A percentile compares a stretch with the other conserved stretches of the same genome.
Conservation (phyloP, 1,139 yeast genomes). For the Zhuliangozyma parablackwelliae region DNA sequence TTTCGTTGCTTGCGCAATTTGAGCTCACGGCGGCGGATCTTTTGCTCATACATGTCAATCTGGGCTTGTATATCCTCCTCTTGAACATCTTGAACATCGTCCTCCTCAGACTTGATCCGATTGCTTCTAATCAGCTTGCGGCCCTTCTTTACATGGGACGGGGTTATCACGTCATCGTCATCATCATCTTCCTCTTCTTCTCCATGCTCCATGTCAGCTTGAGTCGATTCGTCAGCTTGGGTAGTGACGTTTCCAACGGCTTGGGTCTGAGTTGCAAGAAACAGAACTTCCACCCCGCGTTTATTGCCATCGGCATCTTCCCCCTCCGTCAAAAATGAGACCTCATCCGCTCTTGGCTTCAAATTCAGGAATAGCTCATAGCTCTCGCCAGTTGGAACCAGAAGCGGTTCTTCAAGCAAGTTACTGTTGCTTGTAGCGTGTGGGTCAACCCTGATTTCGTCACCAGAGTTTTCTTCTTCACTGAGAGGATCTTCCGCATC, state of each 20-base stretch:
- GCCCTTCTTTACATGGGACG: conserved; percentile 23
- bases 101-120: conserved; percentile 13
- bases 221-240: conserved; percentile 10
- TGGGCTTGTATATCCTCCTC: conserved; percentile 23
- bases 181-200: conserved; percentile 11
- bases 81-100: conserved; percentile 16
- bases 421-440: background rate
- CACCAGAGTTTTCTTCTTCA: conserved; percentile 1
- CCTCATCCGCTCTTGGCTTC: conserved; percentile 17
- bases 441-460: conserved; percentile 1
- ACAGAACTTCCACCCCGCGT: no score
- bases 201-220: conserved; percentile 12
- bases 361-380: conserved; percentile 28
- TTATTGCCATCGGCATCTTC: no score
- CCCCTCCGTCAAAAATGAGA: conserved; percentile 3
- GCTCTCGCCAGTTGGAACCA: conserved; percentile 1
- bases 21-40: conserved; percentile 36
- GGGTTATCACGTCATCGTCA: conserved; percentile 28
- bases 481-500: conserved; percentile 15
- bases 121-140: conserved; percentile 18
- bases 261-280: conserved; percentile 10
- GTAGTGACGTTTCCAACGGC: conserved; percentile 13
- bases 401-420: background rate
- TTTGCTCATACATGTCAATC: conserved; percentile 34
- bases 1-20: conserved; percentile 35